A percentile compares a stretch with the other conserved stretches of the same genome.
Conservation (phyloP, 164 flowering plant genomes). For the Cinnamomum micranthum region DNA sequence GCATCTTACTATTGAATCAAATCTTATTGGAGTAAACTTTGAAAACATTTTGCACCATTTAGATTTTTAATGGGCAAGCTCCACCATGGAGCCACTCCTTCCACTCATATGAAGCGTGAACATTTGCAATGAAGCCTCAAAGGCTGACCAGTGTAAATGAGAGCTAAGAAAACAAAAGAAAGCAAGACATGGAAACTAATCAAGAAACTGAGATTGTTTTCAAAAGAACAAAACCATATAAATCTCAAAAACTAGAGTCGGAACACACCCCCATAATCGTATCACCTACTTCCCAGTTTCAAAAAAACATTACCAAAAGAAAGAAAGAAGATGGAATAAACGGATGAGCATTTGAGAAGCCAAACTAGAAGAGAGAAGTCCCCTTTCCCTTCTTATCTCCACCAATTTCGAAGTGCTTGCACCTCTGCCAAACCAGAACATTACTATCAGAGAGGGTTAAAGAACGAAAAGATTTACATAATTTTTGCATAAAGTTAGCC, state of each 20-base stretch:
- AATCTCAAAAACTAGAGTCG: background rate
- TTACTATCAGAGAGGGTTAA: background rate
- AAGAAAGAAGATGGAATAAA: background rate
- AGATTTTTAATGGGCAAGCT: too few relatives aligned
- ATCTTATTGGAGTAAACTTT: too few relatives aligned
- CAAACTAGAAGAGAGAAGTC: slow-evolving; percentile 19
- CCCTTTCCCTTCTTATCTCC: slow-evolving; percentile 25
- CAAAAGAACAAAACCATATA: background rate
- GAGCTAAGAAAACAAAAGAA: too few relatives aligned
- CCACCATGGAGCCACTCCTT: too few relatives aligned
- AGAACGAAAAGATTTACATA: background rate
- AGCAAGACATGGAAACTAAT: too few relatives aligned
- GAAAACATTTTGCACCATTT: too few relatives aligned
- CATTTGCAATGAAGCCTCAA: too few relatives aligned
- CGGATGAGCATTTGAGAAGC: background rate
- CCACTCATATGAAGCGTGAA: too few relatives aligned
- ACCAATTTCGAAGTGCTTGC: slow-evolving; percentile 23
- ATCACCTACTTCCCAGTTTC: background rate
- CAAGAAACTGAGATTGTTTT: too few relatives aligned
- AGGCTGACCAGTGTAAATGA: too few relatives aligned
- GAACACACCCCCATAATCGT: background rate
- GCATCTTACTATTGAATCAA: too few relatives aligned
- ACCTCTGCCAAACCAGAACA: slow-evolving; percentile 11
- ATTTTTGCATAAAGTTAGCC: background rate
- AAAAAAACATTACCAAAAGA: background rate